Conservation (phyloP, 257 asterid species). For the Solanum medicagineum region DNA sequence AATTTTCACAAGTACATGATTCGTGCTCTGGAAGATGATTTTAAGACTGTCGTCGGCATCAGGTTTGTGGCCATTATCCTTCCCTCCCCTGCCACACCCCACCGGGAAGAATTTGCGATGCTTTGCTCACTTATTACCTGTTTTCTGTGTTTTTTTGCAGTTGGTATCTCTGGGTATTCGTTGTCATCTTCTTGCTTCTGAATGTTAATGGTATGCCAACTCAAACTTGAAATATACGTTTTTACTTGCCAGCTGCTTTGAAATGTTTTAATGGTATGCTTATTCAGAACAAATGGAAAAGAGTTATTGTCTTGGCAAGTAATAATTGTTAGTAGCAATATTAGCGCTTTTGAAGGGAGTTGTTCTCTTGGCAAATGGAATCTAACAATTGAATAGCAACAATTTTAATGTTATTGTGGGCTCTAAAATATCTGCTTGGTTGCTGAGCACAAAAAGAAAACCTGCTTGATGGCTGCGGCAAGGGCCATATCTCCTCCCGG, state of each 20-base stretch:
- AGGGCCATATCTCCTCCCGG: neutral
- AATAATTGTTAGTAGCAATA: neutral
- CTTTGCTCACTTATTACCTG: neutral
- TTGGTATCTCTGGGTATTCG: constrained; percentile 96
- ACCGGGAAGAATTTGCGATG: neutral
- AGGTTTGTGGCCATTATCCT: constrained; percentile 26
- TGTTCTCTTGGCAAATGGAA: neutral
- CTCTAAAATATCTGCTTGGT: neutral
- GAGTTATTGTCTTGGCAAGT: neutral
- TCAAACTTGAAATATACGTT: neutral
- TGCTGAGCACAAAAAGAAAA: neutral
- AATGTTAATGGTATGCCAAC: constrained; percentile 65
- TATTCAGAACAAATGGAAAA: neutral
- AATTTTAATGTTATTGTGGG: neutral
- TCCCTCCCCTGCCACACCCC: neutral
- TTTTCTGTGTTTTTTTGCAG: constrained; percentile 34
- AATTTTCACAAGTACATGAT: constrained; percentile 95
- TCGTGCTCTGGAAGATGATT: constrained; percentile 95
- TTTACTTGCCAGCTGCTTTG: neutral
- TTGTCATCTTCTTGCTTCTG: constrained; percentile 67
- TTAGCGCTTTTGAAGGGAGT: neutral
- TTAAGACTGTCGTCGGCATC: constrained; percentile 87
- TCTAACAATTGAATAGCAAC: neutral
- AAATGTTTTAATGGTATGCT: neutral
- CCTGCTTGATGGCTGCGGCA: neutral